phyloP scores from a whole-genome alignment of 2,329 filamentous ascomycete genomes.

The Cordyceps sp. region DNA sequence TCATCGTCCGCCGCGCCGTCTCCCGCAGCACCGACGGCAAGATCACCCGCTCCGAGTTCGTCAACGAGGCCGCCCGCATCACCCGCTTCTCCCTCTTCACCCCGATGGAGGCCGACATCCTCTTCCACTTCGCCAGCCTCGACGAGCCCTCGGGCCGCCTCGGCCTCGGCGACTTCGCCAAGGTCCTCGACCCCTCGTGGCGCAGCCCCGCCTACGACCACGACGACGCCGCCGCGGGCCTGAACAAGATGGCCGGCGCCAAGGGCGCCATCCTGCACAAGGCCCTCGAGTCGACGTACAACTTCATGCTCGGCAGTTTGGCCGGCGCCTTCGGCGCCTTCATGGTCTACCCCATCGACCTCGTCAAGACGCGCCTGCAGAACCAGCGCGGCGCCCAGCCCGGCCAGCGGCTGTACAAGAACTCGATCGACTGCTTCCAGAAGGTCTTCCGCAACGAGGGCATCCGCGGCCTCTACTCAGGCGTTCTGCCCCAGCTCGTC shows the following conservation, averaged over 20 bases:
- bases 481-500: slow-evolving; percentile 85
- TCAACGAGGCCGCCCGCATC: slow-evolving; percentile 81
- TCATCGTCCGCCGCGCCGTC: slow-evolving; percentile 79
- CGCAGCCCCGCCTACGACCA: slow-evolving; percentile 41
- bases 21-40: slow-evolving; percentile 73
- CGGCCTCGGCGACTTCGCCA: slow-evolving; percentile 70
- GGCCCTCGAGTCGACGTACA: slow-evolving; percentile 57
- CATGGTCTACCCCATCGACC: slow-evolving; percentile 97
- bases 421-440: slow-evolving; percentile 85
- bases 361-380: slow-evolving; percentile 97
- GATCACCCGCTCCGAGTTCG: slow-evolving; percentile 85
- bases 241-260: slow-evolving; percentile 18
- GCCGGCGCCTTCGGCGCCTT: slow-evolving; percentile 96
- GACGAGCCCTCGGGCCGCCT: slow-evolving; percentile 80
- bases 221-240: slow-evolving; percentile 20
- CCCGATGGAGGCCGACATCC: slow-evolving; percentile 95
- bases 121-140: slow-evolving; percentile 94
- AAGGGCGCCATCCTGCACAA: slow-evolving; percentile 34
- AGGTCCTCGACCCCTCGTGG: slow-evolving; percentile 91
- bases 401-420: slow-evolving; percentile 85
- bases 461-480: slow-evolving; percentile 77
- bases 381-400: slow-evolving; percentile 78
- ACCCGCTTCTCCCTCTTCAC: slow-evolving; percentile 94
- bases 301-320: slow-evolving; percentile 76
- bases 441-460: slow-evolving; percentile 93